Conservation (phyloP, 1,139 yeast species). For the Protomyces macrosporus region DNA sequence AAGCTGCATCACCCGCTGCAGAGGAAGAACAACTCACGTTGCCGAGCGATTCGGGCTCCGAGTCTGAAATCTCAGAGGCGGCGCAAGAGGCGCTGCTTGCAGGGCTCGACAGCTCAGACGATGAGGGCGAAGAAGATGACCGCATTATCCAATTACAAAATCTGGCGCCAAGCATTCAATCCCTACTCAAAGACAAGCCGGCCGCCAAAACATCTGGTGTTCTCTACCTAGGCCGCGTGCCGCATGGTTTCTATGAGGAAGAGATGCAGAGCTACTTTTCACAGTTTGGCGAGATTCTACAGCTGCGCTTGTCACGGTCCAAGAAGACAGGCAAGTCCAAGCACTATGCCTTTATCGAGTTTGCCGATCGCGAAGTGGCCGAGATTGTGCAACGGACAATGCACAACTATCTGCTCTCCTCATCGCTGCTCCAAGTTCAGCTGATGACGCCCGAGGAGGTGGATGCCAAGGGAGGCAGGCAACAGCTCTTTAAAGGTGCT, state of each 20-base stretch:
- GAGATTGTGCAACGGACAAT: conserved; percentile 86
- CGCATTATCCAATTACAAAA: conserved; percentile 21
- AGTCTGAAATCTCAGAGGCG: conserved; percentile 5
- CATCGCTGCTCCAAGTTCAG: conserved; percentile 71
- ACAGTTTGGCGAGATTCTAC: conserved; percentile 80
- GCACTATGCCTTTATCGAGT: conserved; percentile 89
- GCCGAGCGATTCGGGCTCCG: conserved; percentile 15
- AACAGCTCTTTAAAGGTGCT: conserved; percentile 52
- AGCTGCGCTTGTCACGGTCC: conserved; percentile 78
- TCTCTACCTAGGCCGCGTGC: conserved; percentile 84
- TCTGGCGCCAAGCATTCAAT: conserved; percentile 9
- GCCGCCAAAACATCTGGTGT: conserved; percentile 46
- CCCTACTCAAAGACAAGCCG: conserved; percentile 1
- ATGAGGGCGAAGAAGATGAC: conserved; percentile 14
- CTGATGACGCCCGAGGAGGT: conserved; percentile 47
- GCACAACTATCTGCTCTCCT: conserved; percentile 87
- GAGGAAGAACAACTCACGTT: conserved; percentile 1
- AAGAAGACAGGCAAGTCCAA: conserved; percentile 86
- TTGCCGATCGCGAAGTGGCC: conserved; percentile 68
- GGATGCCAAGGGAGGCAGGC: conserved; percentile 34
- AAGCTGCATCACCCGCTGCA: conserved; percentile 2
- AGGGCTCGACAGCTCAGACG: conserved; percentile 1
- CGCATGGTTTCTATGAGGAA: conserved; percentile 82
- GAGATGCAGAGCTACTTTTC: conserved; percentile 75
- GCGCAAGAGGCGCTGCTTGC: not conserved